Conservation (phyloP, 2,329 filamentous ascomycete genomes). For the Ascocoryne sarcoides region DNA sequence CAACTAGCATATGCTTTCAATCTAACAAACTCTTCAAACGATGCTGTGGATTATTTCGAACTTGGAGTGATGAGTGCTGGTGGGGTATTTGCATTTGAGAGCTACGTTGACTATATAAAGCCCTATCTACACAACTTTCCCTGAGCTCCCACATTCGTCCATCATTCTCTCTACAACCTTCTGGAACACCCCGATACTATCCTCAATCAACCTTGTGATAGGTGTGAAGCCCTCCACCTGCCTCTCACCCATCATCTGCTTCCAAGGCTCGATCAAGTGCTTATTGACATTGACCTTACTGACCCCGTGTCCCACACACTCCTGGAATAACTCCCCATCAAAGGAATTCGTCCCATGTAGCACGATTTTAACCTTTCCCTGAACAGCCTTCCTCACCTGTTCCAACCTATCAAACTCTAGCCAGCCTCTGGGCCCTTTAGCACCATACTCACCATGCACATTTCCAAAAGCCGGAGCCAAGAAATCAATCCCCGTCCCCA, state of each 20-base stretch:
- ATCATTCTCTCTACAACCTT: conserved; percentile 20
- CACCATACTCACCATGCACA: conserved; percentile 52
- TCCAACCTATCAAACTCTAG: conserved; percentile 33
- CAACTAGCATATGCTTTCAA: too few species aligned
- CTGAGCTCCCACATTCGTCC: conserved; percentile 22
- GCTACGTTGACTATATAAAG: too few species aligned
- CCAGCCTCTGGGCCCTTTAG: conserved; percentile 29
- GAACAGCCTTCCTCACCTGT: conserved; percentile 18
- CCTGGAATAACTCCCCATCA: conserved; percentile 40
- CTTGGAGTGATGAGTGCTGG: too few species aligned
- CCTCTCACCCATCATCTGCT: conserved; percentile 18
- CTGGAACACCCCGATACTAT: conserved; percentile 21
- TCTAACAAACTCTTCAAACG: too few species aligned
- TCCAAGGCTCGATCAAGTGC: conserved; percentile 20
- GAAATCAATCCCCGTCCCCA: conserved; percentile 56
- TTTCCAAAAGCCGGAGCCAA: conserved; percentile 61
- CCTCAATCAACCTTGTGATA: conserved; percentile 23
- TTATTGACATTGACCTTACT: conserved; percentile 30
- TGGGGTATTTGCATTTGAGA: too few species aligned
- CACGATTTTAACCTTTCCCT: conserved; percentile 37
- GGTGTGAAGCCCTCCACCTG: conserved; percentile 14
- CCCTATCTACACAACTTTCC: conserved; percentile 11
- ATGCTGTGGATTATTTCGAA: too few species aligned
- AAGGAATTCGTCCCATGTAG: conserved; percentile 50
- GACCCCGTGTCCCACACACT: conserved; percentile 36